phyloP scores from a whole-genome alignment of 1,139 yeast genomes.

The Ashbya aceris region DNA sequence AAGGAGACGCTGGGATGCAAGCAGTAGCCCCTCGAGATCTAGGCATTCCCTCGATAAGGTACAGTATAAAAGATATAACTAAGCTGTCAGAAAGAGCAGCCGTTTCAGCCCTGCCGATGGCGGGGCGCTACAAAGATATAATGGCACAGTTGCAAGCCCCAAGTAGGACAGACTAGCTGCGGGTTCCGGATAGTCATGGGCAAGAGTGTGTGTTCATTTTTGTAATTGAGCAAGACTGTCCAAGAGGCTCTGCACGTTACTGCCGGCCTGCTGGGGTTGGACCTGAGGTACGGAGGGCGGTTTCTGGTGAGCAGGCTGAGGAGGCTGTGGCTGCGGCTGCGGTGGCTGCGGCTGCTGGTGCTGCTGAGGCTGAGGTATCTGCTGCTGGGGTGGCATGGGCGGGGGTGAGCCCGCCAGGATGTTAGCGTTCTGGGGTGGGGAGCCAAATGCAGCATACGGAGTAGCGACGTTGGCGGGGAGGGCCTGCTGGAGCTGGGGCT shows the following conservation, averaged over 20 bases:
- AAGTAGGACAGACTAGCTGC: too few relatives aligned
- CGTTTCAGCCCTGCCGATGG: too few relatives aligned
- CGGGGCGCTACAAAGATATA: too few relatives aligned
- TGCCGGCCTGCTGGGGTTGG: conserved; percentile 17
- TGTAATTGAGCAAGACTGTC: conserved; percentile 32
- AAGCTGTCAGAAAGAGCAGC: too few relatives aligned
- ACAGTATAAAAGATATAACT: too few relatives aligned
- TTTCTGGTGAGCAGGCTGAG: conserved; percentile 9
- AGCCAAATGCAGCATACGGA: conserved; percentile 5
- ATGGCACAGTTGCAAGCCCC: too few relatives aligned
- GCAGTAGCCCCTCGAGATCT: too few relatives aligned
- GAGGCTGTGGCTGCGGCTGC: conserved; percentile 15
- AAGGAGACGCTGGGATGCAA: too few relatives aligned
- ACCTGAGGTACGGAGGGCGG: conserved; percentile 9
- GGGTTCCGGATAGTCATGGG: too few relatives aligned
- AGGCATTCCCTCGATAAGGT: too few relatives aligned
- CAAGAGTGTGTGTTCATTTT: conserved; percentile 13
- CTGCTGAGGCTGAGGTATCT: conserved; percentile 10
- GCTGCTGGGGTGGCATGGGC: conserved; percentile 11
- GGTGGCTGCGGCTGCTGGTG: conserved; percentile 14
- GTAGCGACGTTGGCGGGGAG: conserved; percentile 5
- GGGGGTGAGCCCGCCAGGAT: conserved; percentile 4
- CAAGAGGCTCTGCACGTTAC: conserved; percentile 31
- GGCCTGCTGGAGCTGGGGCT: conserved; percentile 7
- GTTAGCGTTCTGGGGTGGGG: conserved; percentile 8